Evolutionary conservation across 2,329 filamentous ascomycete genomes (phyloP), one percentile per base, ranked within the genome.

Genomic region (Aspergillus persii): DNA sequence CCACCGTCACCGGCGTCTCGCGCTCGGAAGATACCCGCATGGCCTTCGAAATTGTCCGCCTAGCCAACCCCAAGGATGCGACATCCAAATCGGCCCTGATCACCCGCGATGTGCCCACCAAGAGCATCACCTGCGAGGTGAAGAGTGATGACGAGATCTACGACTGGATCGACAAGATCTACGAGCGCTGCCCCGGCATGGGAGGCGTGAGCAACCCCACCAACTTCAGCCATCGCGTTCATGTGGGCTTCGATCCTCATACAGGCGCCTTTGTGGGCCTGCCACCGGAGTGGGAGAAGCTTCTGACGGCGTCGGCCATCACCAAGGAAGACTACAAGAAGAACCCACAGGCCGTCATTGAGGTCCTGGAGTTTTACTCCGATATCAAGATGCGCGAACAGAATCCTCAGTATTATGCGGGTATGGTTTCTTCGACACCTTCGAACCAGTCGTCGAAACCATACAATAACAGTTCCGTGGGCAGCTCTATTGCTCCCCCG

Each of bases 271-370:
- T 99, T 70, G 92, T 96, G 51, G 95, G 95, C 44, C 78, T 99
- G 66, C 95, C 95, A 1, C 89, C 92, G 4, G 95, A 99, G 80
- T 99, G 95, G 95, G 95, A 96, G 72, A 96, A 96, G 77, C 83
- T 99, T 54, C 83, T 99, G 66, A 98, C 95, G 71, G 93, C 92
- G 8, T 98, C 95, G 2, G 95, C 95, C 59, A 95, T 99, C 71
- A 98, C 95, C 60, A 96, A 97, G 77, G 95, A 99, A 71, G 95
- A 99, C 74, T 98, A 98, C 77, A 92, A 96, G 78, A 93, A 95
- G 72, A 97, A 99, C 71, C 95, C 95, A 4, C 89, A 94, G 79
- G 92, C 87, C 60, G 85, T 81, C 29, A 82, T 87, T 53, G 87
- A 89, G 72, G 87, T 88, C 11, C 76, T 89, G 27, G 85, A 88